Conservation (phyloP, 768 basidiomycete species). For the Mrakia frigida region DNA sequence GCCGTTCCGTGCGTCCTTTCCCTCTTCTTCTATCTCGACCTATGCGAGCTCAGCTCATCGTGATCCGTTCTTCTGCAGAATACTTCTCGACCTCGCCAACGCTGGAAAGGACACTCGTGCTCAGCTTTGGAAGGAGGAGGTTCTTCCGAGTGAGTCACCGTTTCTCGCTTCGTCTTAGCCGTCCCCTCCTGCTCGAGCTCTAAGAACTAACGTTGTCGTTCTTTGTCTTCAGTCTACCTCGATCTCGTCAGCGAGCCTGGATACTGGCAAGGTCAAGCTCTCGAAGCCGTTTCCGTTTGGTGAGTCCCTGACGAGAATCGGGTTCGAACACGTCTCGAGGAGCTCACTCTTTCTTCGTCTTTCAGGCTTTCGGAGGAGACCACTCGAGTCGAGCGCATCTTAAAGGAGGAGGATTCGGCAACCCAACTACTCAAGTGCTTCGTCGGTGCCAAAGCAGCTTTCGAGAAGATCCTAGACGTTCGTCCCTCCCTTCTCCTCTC, state of each 20-base stretch:
- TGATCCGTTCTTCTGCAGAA: conserved; percentile 39
- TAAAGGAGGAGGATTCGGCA: conserved; percentile 61
- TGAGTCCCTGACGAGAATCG: conserved; percentile 43
- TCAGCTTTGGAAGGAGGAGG: conserved; percentile 87
- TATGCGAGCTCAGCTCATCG: no score
- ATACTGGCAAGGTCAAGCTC: conserved; percentile 68
- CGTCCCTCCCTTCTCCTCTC: not conserved
- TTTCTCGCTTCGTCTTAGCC: not conserved
- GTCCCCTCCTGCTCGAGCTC: not conserved
- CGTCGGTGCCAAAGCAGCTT: conserved; percentile 63
- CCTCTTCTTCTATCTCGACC: no score
- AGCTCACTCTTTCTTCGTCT: not conserved
- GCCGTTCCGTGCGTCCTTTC: conserved; percentile 58
- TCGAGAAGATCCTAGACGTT: conserved; percentile 81
- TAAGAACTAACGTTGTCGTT: no score
- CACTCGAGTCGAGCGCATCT: conserved; percentile 81
- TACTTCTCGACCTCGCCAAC: conserved; percentile 90
- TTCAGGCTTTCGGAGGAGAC: conserved; percentile 90
- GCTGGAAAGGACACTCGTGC: conserved; percentile 89
- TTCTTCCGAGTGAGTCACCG: conserved; percentile 50
- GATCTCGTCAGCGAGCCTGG: conserved; percentile 41
- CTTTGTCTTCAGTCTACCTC: conserved; percentile 39
- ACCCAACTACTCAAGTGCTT: conserved; percentile 72
- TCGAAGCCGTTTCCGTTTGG: conserved; percentile 90
- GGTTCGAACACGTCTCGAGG: not conserved